A percentile compares a stretch with the other conserved stretches of the same genome.
These are phyloP conservation scores for Phytophthora fragariae DNA, from an alignment of 352 stramenopile genomes.

Conservation along the genomic window DNA sequence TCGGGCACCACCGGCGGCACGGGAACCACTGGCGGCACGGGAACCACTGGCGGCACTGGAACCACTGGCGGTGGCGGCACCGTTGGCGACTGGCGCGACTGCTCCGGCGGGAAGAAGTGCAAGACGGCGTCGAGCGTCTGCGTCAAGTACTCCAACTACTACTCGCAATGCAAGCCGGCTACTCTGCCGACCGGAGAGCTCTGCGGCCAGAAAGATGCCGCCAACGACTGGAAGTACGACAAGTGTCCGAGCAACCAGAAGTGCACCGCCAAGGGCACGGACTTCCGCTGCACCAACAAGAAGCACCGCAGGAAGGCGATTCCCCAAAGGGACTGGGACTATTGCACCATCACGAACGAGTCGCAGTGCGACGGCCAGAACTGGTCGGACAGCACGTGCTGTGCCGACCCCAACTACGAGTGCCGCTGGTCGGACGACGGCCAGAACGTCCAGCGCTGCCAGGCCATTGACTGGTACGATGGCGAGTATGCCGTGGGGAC, in stretches of 20 bases:
- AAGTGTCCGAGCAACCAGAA: constrained; percentile 40
- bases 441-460: constrained; percentile 33
- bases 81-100: constrained; percentile 34
- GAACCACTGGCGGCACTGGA: too few relatives aligned
- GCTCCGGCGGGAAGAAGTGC: constrained; percentile 25
- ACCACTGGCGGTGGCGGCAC: background rate
- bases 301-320: constrained; percentile 30
- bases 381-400: constrained; percentile 41
- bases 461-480: constrained; percentile 8
- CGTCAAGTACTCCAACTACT: constrained; percentile 41
- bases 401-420: constrained; percentile 33
- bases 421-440: constrained; percentile 40
- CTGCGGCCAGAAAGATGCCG: constrained; percentile 45
- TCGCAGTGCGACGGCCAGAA: constrained; percentile 46
- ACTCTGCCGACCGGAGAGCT: constrained; percentile 27
- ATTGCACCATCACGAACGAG: constrained; percentile 43
- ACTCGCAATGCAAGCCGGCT: constrained; percentile 41
- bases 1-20: too few relatives aligned
- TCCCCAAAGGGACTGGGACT: background rate
- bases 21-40: too few relatives aligned
- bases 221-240: constrained; percentile 43
- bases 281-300: constrained; percentile 41
- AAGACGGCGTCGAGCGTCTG: constrained; percentile 12
- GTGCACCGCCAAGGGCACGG: constrained; percentile 23
- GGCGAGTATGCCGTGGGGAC: constrained; percentile 15